Evolutionary conservation across 352 stramenopile genomes (phyloP).

Genomic region (Phytophthora ramorum): DNA sequence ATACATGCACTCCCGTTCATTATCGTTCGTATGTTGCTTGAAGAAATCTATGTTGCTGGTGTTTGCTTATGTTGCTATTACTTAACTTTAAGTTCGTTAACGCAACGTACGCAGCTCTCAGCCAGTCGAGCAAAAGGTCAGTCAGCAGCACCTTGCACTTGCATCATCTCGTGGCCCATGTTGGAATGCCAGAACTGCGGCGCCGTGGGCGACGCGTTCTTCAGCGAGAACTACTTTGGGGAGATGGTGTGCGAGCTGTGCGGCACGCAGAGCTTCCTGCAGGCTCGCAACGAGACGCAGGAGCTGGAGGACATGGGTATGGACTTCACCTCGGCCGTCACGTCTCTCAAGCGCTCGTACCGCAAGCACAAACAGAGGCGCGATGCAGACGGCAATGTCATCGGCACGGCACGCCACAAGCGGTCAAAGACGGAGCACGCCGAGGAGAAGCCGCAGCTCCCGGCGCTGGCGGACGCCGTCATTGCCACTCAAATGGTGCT

Average conservation of each 20-base stretch:
- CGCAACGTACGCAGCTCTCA: background rate
- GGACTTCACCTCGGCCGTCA: conserved; percentile 42
- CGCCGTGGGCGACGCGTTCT: conserved; percentile 75
- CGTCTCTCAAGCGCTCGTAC: conserved; percentile 43
- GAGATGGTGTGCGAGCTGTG: conserved; percentile 89
- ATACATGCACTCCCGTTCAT: background rate
- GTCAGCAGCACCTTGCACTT: background rate
- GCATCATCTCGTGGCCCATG: conserved; percentile 32
- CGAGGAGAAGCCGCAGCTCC: conserved; percentile 17
- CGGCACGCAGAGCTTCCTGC: conserved; percentile 82
- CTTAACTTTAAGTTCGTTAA: background rate
- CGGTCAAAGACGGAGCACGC: conserved; percentile 9
- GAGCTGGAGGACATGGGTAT: conserved; percentile 79
- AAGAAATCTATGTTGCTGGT: background rate
- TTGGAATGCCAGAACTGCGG: conserved; percentile 83
- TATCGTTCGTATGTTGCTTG: background rate
- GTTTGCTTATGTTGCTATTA: conserved; percentile 3
- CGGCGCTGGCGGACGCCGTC: conserved; percentile 64
- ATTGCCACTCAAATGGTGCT: conserved; percentile 70
- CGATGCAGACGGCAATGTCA: conserved; percentile 12
- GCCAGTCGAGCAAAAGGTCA: conserved; percentile 12
- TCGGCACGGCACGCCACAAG: background rate
- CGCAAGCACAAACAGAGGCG: conserved; percentile 34
- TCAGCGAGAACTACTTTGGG: conserved; percentile 86
- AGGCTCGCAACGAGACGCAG: conserved; percentile 85